Evolutionary conservation across 352 stramenopile species (phyloP).

Genomic region (Phytophthora uliginosa): DNA sequence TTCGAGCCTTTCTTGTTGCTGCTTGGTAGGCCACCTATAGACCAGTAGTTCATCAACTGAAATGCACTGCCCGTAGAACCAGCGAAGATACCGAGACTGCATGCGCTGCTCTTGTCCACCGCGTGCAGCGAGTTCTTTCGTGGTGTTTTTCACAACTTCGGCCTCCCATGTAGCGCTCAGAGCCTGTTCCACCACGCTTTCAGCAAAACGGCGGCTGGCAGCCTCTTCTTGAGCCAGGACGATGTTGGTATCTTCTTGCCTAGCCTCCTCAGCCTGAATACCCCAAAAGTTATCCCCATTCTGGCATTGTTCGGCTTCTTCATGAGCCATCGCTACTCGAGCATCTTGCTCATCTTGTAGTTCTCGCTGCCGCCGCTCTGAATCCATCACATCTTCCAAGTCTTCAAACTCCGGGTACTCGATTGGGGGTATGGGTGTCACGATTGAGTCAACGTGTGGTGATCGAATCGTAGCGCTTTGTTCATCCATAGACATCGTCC

Average conservation of each 20-base stretch:
- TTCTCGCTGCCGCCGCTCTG: conserved; percentile 33
- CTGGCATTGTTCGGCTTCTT: conserved; percentile 57
- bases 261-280: conserved; percentile 62
- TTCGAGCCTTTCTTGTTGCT: conserved; percentile 30
- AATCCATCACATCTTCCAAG: conserved; percentile 27
- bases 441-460: background rate
- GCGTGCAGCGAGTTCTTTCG: conserved; percentile 27
- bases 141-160: conserved; percentile 32
- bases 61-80: conserved; percentile 68
- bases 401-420: conserved; percentile 22
- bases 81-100: conserved; percentile 64
- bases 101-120: conserved; percentile 46
- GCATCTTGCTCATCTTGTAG: conserved; percentile 38
- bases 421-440: background rate
- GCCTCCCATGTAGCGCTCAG: conserved; percentile 44
- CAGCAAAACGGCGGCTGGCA: conserved; percentile 46
- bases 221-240: conserved; percentile 52
- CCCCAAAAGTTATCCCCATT: conserved; percentile 70
- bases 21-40: conserved; percentile 60
- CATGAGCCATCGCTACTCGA: conserved; percentile 38
- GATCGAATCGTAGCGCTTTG: background rate
- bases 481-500: conserved; percentile 8
- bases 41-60: conserved; percentile 67
- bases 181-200: conserved; percentile 34
- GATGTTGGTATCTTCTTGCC: conserved; percentile 38